Conservation (phyloP, 495 filamentous ascomycete species). For the Tuber aestivum region DNA sequence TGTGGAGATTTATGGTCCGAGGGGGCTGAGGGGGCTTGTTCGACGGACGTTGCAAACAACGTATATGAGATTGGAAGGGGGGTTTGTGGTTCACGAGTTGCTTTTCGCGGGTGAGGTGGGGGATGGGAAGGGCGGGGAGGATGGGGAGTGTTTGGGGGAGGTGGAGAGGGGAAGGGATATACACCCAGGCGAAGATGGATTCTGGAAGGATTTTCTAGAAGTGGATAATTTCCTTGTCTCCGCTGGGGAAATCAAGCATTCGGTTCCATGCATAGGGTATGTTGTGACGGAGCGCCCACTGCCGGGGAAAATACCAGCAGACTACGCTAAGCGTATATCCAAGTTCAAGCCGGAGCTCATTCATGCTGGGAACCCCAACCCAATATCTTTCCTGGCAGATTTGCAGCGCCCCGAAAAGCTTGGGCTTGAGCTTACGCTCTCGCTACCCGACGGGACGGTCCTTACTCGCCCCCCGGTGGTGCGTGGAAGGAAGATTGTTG, state of each 20-base stretch:
- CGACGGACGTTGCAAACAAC: slow-evolving; percentile 17
- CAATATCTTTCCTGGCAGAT: slow-evolving; percentile 23
- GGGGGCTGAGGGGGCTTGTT: slow-evolving; percentile 28
- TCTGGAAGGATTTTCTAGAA: slow-evolving; percentile 16
- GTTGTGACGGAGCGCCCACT: slow-evolving; percentile 25
- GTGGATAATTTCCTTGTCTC: slow-evolving; percentile 24
- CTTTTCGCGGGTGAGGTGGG: slow-evolving; percentile 18
- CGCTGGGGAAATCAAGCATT: slow-evolving; percentile 27
- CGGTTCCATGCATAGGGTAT: slow-evolving; percentile 31
- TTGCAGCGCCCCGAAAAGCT: slow-evolving; percentile 22
- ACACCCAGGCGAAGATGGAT: slow-evolving; percentile 8
- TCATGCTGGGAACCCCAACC: slow-evolving; percentile 20
- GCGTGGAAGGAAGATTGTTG: slow-evolving; percentile 28
- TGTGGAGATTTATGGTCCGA: slow-evolving; percentile 32
- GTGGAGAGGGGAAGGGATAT: slow-evolving; percentile 21
- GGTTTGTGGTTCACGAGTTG: slow-evolving; percentile 34
- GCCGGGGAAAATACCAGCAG: slow-evolving; percentile 25
- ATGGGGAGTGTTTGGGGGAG: slow-evolving; percentile 10
- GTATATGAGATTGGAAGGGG: slow-evolving; percentile 23
- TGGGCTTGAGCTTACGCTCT: slow-evolving; percentile 14
- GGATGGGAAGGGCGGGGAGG: slow-evolving; percentile 14
- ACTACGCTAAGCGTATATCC: slow-evolving; percentile 20
- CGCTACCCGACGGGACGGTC: slow-evolving; percentile 30
- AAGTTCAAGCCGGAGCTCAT: slow-evolving; percentile 16
- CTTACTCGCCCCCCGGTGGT: slow-evolving; percentile 14